These are phyloP conservation scores for Fusarium longipes DNA, from an alignment of 2,329 filamentous ascomycete species.

Conservation along the genomic window DNA sequence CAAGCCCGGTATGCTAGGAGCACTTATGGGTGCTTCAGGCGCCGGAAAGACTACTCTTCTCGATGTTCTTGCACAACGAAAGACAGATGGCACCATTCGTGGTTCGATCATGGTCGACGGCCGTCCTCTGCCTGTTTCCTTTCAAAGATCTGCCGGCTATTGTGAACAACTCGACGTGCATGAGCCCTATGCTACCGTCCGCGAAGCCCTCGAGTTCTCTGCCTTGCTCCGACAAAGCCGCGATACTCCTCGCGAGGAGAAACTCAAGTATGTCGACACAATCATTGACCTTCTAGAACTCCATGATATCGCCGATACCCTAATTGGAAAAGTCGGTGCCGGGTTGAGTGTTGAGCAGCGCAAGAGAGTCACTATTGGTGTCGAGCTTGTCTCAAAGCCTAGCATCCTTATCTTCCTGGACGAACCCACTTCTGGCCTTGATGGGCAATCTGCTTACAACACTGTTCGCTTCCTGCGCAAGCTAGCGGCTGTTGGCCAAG, in stretches of 20 bases:
- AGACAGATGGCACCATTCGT: slow-evolving; percentile 79
- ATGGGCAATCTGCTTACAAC: slow-evolving; percentile 75
- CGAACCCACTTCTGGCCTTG: slow-evolving; percentile 73
- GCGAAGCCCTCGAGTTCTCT: slow-evolving; percentile 80
- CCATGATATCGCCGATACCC: slow-evolving; percentile 59
- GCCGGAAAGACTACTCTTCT: slow-evolving; percentile 89
- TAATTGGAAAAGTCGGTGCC: slow-evolving; percentile 63
- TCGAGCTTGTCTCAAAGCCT: slow-evolving; percentile 71
- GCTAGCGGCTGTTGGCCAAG: slow-evolving; percentile 73
- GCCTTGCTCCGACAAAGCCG: slow-evolving; percentile 78
- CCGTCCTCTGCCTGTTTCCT: slow-evolving; percentile 74
- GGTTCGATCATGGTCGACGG: slow-evolving; percentile 84
- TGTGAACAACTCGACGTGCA: slow-evolving; percentile 87
- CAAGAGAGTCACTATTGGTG: slow-evolving; percentile 69
- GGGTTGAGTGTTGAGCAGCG: slow-evolving; percentile 65
- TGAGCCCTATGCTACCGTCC: slow-evolving; percentile 76
- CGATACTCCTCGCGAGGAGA: slow-evolving; percentile 72
- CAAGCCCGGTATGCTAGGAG: slow-evolving; percentile 81
- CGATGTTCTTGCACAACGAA: slow-evolving; percentile 83
- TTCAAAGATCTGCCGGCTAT: slow-evolving; percentile 83
- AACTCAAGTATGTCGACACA: slow-evolving; percentile 80
- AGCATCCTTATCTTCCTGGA: slow-evolving; percentile 70
- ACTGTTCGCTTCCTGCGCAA: slow-evolving; percentile 74
- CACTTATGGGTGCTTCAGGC: slow-evolving; percentile 83
- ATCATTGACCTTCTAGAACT: slow-evolving; percentile 74